Evolutionary conservation across 2,329 filamentous ascomycete species (phyloP).

Genomic region (Pyrenochaeta sp.): DNA sequence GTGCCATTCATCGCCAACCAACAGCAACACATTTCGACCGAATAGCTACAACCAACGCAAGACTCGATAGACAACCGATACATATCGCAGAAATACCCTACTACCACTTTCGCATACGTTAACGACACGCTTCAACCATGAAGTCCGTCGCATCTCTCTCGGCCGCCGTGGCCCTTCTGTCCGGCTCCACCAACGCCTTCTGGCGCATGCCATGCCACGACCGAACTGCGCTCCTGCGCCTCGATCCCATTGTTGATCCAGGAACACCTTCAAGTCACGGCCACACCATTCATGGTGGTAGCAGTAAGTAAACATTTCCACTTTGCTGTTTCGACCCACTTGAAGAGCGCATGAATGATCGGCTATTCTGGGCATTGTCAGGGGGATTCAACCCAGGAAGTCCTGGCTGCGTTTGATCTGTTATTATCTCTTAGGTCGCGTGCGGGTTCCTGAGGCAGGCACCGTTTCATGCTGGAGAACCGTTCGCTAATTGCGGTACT

Average conservation of each 20-base stretch:
- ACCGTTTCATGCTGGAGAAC: constrained; percentile 22
- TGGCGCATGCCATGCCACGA: constrained; percentile 74
- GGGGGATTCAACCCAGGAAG: background rate
- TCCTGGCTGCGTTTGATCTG: constrained; percentile 4
- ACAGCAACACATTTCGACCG: constrained; percentile 9
- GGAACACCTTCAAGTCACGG: constrained; percentile 40
- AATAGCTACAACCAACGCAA: constrained; percentile 4
- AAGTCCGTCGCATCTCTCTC: constrained; percentile 41
- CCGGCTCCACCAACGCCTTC: constrained; percentile 66
- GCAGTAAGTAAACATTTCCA: constrained; percentile 63
- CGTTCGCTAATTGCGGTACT: constrained; percentile 29
- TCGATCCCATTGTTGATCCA: constrained; percentile 56
- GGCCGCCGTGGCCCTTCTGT: constrained; percentile 42
- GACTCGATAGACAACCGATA: constrained; percentile 2
- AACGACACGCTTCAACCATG: constrained; percentile 29
- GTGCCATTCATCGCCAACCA: constrained; percentile 13
- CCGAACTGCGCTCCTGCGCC: constrained; percentile 66
- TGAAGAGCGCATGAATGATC: constrained; percentile 28
- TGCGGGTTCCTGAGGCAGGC: constrained; percentile 20
- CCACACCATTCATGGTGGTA: constrained; percentile 47
- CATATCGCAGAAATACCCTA: constrained; percentile 6
- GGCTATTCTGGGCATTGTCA: constrained; percentile 6
- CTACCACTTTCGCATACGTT: constrained; percentile 10
- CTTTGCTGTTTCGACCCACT: constrained; percentile 47
- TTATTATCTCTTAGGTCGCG: constrained; percentile 1